Percentiles rank a stretch among this genome's conserved stretches.
Conservation (phyloP, 2,329 filamentous ascomycete species). For the Amylocarpus encephaloides region DNA sequence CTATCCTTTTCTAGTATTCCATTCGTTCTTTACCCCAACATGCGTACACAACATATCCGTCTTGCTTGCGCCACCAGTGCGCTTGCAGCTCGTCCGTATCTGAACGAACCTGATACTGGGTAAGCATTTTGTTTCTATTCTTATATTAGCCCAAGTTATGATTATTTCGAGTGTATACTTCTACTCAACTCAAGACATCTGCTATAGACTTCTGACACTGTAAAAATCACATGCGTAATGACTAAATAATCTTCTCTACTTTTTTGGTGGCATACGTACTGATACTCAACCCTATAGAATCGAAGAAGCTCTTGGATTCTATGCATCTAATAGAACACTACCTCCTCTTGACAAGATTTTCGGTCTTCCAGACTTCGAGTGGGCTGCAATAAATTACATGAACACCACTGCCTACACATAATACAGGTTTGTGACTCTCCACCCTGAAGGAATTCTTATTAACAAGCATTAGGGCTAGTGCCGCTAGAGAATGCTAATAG, state of each 20-base stretch:
- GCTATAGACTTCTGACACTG: neutral
- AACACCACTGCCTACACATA: conserved; percentile 46
- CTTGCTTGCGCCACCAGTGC: neutral
- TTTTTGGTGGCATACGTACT: too few relatives aligned
- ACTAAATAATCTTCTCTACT: too few relatives aligned
- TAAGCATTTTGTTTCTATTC: neutral
- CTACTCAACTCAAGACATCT: too few relatives aligned
- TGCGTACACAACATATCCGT: neutral
- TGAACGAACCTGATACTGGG: neutral
- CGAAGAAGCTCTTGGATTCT: conserved; percentile 7
- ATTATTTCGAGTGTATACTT: too few relatives aligned
- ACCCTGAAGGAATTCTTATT: too few relatives aligned
- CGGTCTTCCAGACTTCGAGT: conserved; percentile 49
- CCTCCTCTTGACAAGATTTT: conserved; percentile 40
- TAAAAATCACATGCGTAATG: too few relatives aligned
- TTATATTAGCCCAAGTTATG: too few relatives aligned
- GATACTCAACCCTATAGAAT: neutral
- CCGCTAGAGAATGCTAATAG: conserved; percentile 50
- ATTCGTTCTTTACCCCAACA: conserved; percentile 10
- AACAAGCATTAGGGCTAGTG: conserved; percentile 39
- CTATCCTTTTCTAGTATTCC: too few relatives aligned
- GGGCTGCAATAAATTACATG: conserved; percentile 43
- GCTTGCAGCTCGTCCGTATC: neutral
- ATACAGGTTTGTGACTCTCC: conserved; percentile 30
- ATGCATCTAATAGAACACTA: conserved; percentile 21